phyloP scores from a whole-genome alignment of 257 asterid species.

The Solanum sitiens region DNA sequence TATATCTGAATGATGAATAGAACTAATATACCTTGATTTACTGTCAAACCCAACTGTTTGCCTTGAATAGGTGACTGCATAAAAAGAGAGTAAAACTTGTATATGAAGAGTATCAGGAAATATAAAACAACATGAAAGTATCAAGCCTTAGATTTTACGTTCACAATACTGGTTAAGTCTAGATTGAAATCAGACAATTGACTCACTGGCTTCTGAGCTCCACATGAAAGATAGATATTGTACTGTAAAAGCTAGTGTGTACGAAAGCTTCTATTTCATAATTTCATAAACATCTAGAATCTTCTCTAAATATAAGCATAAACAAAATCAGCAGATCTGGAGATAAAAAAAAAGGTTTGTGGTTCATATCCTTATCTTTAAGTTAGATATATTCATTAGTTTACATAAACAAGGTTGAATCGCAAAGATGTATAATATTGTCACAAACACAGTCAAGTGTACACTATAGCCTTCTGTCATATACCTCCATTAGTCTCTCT shows the following conservation, averaged over 20 bases:
- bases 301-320: background rate
- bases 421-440: background rate
- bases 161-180: background rate
- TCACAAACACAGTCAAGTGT: background rate
- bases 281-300: background rate
- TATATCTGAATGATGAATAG: background rate
- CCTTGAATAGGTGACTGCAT: constrained; percentile 40
- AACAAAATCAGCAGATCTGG: background rate
- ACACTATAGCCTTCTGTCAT: constrained; percentile 1
- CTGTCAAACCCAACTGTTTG: constrained; percentile 45
- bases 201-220: background rate
- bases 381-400: background rate
- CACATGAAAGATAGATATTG: background rate
- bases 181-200: background rate
- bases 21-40: constrained; percentile 37
- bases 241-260: background rate
- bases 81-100: background rate
- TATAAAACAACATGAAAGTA: background rate
- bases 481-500: constrained; percentile 59
- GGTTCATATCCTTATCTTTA: background rate
- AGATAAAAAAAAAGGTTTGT: background rate
- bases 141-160: background rate
- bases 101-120: background rate
- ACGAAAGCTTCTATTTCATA: background rate
- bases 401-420: background rate